phyloP scores from a whole-genome alignment of 2,329 filamentous ascomycete species.

The Lachnellula hyalina region DNA sequence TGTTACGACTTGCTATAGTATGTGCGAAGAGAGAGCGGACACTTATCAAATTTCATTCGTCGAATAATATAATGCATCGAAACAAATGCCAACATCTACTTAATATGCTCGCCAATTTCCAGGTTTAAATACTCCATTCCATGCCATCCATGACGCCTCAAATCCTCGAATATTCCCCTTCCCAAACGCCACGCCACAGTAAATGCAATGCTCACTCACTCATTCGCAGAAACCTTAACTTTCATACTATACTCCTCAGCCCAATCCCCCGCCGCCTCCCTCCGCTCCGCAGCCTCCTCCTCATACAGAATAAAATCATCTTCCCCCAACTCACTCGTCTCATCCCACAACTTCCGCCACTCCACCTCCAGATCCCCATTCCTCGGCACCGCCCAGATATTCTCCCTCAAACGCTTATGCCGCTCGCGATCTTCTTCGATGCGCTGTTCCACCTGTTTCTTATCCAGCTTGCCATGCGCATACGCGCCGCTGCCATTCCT shows the following conservation, averaged over 20 bases:
- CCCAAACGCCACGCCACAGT: too few relatives aligned
- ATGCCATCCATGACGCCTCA: too few relatives aligned
- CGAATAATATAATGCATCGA: too few relatives aligned
- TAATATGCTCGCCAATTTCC: too few relatives aligned
- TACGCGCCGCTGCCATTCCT: background rate
- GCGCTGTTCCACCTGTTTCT: constrained; percentile 86
- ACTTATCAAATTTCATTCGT: too few relatives aligned
- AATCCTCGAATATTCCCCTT: too few relatives aligned
- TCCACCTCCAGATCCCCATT: constrained; percentile 58
- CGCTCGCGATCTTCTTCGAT: constrained; percentile 96
- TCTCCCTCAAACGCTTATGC: constrained; percentile 87
- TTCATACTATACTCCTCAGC: constrained; percentile 19
- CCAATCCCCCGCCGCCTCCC: constrained; percentile 22
- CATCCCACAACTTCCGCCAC: constrained; percentile 77
- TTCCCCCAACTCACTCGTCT: constrained; percentile 78
- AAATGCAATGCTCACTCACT: background rate
- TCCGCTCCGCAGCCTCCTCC: constrained; percentile 56
- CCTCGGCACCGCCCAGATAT: constrained; percentile 80
- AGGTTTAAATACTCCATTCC: too few relatives aligned
- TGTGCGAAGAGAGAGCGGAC: too few relatives aligned
- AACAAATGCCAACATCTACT: too few relatives aligned
- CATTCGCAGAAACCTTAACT: background rate
- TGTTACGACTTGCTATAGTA: too few relatives aligned
- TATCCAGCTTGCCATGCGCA: constrained; percentile 55
- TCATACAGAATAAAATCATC: constrained; percentile 74